phyloP scores from a whole-genome alignment of 805 yeast genomes.

The Candida yuanshanica region DNA sequence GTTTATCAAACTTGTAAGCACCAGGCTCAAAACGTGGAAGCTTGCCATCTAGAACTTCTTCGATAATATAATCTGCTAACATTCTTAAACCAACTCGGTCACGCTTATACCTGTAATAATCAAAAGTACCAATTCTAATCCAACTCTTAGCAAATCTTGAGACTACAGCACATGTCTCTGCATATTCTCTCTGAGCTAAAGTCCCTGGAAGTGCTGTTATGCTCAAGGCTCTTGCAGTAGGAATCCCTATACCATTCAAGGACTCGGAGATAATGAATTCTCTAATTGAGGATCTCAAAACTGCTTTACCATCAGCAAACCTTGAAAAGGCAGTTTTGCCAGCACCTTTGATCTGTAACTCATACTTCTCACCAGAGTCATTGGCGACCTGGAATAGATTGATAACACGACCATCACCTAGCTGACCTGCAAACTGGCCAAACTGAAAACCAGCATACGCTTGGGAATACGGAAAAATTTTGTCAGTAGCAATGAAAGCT shows the following conservation, averaged over 20 bases:
- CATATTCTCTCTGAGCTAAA: slow-evolving; percentile 62
- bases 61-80: slow-evolving; percentile 68
- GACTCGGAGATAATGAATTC: slow-evolving; percentile 86
- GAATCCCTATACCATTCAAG: slow-evolving; percentile 73
- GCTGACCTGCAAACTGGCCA: slow-evolving; percentile 94
- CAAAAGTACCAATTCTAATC: slow-evolving; percentile 87
- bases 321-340: slow-evolving; percentile 90
- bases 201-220: slow-evolving; percentile 70
- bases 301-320: slow-evolving; percentile 97
- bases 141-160: slow-evolving; percentile 80
- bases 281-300: slow-evolving; percentile 77
- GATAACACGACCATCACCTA: slow-evolving; percentile 92
- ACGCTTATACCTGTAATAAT: slow-evolving; percentile 68
- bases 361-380: slow-evolving; percentile 34
- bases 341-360: slow-evolving; percentile 84
- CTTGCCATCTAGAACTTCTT: slow-evolving; percentile 44
- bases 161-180: slow-evolving; percentile 81
- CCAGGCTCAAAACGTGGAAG: slow-evolving; percentile 26
- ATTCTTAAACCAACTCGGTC: slow-evolving; percentile 56
- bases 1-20: slow-evolving; percentile 15
- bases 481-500: slow-evolving; percentile 31
- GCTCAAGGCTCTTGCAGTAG: slow-evolving; percentile 79
- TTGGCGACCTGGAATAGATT: slow-evolving; percentile 65
- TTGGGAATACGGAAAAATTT: slow-evolving; percentile 76
- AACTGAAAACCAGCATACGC: slow-evolving; percentile 96